Percentiles rank a stretch among this genome's conserved stretches.
These are phyloP conservation scores for Tetrahymena malaccensis DNA, from an alignment of 73 alveolate species.

Conservation along the genomic window DNA sequence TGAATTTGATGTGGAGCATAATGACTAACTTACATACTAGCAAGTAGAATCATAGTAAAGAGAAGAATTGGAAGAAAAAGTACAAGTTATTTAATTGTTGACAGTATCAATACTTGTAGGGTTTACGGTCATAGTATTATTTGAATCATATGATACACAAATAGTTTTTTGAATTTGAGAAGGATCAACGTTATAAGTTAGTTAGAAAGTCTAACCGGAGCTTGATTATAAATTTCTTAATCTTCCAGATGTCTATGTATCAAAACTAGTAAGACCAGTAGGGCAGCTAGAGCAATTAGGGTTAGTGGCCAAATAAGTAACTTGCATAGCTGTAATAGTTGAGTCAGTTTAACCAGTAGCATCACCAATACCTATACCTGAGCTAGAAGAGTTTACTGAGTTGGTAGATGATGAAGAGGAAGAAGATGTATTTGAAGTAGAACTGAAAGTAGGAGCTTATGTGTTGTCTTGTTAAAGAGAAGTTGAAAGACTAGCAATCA, in stretches of 20 bases:
- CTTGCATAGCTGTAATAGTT: not conserved
- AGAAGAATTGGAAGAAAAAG: not conserved
- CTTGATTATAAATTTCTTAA: not conserved
- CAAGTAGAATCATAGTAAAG: not conserved
- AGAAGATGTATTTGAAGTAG: not conserved
- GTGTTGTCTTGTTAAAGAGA: not conserved
- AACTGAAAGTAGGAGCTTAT: not conserved
- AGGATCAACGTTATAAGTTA: not conserved
- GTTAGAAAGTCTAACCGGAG: not conserved
- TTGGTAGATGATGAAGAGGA: not conserved
- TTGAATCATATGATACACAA: not conserved
- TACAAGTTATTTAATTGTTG: not conserved
- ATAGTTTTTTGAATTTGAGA: not conserved
- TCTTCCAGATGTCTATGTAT: not conserved
- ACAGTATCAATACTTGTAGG: not conserved
- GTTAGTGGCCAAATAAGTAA: not conserved
- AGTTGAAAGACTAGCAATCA: not conserved
- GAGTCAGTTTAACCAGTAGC: not conserved
- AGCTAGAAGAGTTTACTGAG: not conserved
- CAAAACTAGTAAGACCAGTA: not conserved
- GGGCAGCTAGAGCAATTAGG: not conserved
- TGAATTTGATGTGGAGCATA: not conserved
- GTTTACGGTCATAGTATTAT: not conserved
- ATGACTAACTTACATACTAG: not conserved
- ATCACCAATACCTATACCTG: not conserved